Evolutionary conservation across 2,329 filamentous ascomycete species (phyloP).

Genomic region (Fusarium nygamai): DNA sequence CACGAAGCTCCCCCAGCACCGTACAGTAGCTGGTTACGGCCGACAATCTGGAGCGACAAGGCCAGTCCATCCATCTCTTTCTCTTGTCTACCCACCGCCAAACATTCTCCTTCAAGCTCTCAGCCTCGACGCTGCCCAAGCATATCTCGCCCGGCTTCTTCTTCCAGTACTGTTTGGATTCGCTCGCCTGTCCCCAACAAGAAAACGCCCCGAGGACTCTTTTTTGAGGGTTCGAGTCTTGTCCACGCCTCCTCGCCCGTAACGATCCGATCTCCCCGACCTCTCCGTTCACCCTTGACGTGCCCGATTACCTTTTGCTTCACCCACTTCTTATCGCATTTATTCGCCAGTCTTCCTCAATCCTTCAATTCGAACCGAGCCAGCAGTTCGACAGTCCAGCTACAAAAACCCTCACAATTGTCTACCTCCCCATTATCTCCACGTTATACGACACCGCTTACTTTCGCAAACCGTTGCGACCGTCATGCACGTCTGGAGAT

Average conservation of each 20-base stretch:
- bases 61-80: slow-evolving; percentile 37
- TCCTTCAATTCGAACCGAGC: background rate
- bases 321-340: slow-evolving; percentile 29
- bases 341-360: slow-evolving; percentile 15
- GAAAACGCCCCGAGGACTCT: background rate
- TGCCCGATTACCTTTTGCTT: slow-evolving; percentile 27
- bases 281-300: slow-evolving; percentile 32
- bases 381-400: background rate
- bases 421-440: background rate
- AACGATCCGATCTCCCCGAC: slow-evolving; percentile 31
- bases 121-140: slow-evolving; percentile 30
- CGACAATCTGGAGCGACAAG: slow-evolving; percentile 36
- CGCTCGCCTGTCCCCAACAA: slow-evolving; percentile 2
- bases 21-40: slow-evolving; percentile 32
- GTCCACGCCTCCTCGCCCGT: slow-evolving; percentile 13
- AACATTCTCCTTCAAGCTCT: slow-evolving; percentile 38
- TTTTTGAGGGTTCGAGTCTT: slow-evolving; percentile 4
- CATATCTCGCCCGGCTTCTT: slow-evolving; percentile 27
- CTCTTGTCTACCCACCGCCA: slow-evolving; percentile 38
- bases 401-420: background rate
- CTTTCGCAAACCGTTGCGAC: slow-evolving; percentile 27
- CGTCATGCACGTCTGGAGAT: slow-evolving; percentile 42
- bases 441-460: slow-evolving; percentile 20
- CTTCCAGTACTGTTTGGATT: slow-evolving; percentile 6
- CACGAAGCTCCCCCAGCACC: slow-evolving; percentile 37